Conservation (phyloP, 108 stramenopile genomes). For the Stephanodiscus triporus region DNA sequence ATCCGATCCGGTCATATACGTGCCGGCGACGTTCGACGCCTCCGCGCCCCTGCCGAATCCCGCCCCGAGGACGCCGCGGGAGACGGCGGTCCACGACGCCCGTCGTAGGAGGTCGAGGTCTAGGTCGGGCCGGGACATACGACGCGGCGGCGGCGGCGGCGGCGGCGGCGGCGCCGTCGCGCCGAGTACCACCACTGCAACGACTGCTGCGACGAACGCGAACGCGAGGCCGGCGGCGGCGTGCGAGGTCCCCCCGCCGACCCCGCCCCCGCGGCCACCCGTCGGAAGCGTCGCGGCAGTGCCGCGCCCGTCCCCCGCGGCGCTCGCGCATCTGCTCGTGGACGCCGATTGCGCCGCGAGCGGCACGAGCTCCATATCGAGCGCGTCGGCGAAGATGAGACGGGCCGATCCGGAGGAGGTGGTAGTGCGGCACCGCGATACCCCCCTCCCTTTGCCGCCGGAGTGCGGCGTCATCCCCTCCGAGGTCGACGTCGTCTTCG, state of each 20-base stretch:
- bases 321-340: conserved; percentile 6
- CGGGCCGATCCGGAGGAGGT: neutral
- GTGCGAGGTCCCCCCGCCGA: neutral
- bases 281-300: neutral
- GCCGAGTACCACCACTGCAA: too few species aligned
- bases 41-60: conserved; percentile 28
- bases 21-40: conserved; percentile 13
- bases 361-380: conserved; percentile 36
- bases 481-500: neutral
- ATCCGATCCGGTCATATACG: conserved; percentile 46
- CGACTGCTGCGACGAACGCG: too few species aligned
- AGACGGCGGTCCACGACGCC: too few species aligned
- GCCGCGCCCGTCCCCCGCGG: conserved; percentile 11
- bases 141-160: too few species aligned
- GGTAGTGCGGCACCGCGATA: too few species aligned
- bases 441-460: neutral
- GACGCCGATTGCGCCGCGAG: conserved; percentile 7
- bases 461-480: neutral
- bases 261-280: neutral
- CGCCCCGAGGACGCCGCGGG: conserved; percentile 30
- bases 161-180: neutral
- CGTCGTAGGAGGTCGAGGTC: too few species aligned
- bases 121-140: too few species aligned
- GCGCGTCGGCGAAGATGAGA: conserved; percentile 17
- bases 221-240: too few species aligned